phyloP scores from a whole-genome alignment of 208 protist genomes.

The Acanthamoeba healyi region DNA sequence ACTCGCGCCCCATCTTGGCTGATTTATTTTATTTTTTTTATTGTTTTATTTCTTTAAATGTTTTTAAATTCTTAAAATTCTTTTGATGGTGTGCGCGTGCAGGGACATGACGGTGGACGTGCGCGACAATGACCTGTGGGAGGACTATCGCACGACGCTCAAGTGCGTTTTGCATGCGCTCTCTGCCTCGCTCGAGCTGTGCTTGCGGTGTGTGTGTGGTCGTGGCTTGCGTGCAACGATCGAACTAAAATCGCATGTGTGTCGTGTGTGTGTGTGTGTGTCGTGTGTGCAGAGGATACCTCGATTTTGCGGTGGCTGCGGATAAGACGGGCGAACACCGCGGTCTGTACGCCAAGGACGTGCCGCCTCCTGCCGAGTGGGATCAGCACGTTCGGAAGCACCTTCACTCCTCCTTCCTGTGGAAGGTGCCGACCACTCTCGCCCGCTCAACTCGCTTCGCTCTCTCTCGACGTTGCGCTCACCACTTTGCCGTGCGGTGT shows the following conservation, averaged over 20 bases:
- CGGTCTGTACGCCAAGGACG: constrained; percentile 48
- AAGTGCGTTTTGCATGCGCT: not conserved
- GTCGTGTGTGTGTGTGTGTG: not conserved
- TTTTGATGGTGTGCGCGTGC: not conserved
- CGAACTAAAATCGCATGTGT: not conserved
- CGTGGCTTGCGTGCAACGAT: no score
- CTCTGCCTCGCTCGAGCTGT: not conserved
- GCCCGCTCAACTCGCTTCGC: no score
- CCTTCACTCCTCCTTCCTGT: constrained; percentile 14
- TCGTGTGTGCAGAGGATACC: not conserved
- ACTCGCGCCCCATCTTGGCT: not conserved
- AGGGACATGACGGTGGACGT: constrained; percentile 30
- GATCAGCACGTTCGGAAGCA: not conserved
- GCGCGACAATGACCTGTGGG: not conserved
- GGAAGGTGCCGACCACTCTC: constrained; percentile 4
- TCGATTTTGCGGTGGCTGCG: not conserved
- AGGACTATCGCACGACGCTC: constrained; percentile 27
- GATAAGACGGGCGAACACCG: constrained; percentile 11
- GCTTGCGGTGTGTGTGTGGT: not conserved
- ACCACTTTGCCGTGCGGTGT: not conserved
- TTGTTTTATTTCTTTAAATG: not conserved
- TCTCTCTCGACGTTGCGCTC: not conserved
- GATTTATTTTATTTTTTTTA: not conserved
- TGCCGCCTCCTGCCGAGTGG: constrained; percentile 28
- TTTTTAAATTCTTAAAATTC: not conserved